A percentile compares a stretch with the other conserved stretches of the same genome.
Conservation (phyloP, 139 green algal genomes). For the Diplosphaera chodatii region DNA sequence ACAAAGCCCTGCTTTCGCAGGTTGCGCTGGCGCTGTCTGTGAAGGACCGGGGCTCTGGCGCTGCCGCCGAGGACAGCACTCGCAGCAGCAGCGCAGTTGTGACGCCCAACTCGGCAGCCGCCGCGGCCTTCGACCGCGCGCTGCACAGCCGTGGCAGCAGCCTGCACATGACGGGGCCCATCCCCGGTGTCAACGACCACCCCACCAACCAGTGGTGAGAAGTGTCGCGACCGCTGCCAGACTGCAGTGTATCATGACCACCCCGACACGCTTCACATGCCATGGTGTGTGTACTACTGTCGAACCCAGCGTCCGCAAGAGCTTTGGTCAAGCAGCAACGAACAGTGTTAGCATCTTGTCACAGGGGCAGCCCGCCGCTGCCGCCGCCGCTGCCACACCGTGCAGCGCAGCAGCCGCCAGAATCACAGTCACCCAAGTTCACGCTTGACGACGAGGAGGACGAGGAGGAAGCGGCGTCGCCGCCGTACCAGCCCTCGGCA, state of each 20-base stretch:
- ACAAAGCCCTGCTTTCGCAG: too few species aligned
- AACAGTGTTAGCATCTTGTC: too few species aligned
- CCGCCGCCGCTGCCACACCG: not conserved
- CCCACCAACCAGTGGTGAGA: not conserved
- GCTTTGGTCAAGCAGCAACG: too few species aligned
- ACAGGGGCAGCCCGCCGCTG: not conserved
- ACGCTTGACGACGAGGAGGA: not conserved
- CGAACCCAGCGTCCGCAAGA: too few species aligned
- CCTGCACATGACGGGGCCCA: not conserved
- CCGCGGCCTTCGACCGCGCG: not conserved
- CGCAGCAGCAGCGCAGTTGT: not conserved
- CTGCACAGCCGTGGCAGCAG: not conserved
- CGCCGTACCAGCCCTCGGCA: too few species aligned
- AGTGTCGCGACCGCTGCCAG: too few species aligned
- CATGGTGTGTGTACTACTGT: too few species aligned
- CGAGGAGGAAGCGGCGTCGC: not conserved
- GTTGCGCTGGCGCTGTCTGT: conserved; percentile 13
- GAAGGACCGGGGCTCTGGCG: not conserved
- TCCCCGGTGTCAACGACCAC: not conserved
- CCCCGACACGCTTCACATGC: too few species aligned
- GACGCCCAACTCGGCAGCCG: not conserved
- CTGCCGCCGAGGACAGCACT: not conserved
- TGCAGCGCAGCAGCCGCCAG: too few species aligned
- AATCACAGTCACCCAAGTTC: too few species aligned
- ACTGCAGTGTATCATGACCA: too few species aligned